These are phyloP conservation scores for Mallotus repandus DNA, from an alignment of 441 rosid species.

Conservation along the genomic window DNA sequence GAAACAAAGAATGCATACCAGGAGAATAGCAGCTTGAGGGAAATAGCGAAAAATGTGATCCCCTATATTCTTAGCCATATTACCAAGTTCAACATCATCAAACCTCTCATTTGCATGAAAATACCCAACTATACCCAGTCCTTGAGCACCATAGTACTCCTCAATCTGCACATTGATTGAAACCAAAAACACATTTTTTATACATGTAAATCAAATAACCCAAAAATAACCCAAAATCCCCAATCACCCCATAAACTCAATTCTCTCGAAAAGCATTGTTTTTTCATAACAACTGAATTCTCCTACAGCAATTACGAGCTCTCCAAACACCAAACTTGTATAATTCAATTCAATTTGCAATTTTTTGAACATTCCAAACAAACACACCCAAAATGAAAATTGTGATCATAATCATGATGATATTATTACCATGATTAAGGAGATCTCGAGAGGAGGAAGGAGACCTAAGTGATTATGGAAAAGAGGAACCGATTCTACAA, in stretches of 20 bases:
- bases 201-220: neutral
- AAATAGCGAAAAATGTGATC: slow-evolving; percentile 82
- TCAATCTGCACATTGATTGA: slow-evolving; percentile 51
- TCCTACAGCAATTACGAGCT: too few species aligned
- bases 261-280: too few species aligned
- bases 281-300: too few species aligned
- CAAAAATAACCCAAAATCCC: neutral
- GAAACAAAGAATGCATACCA: slow-evolving; percentile 44
- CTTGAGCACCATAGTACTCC: slow-evolving; percentile 70
- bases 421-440: slow-evolving; percentile 70
- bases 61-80: slow-evolving; percentile 82
- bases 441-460: slow-evolving; percentile 92
- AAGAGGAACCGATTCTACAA: slow-evolving; percentile 83
- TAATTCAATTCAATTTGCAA: too few species aligned
- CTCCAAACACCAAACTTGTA: too few species aligned
- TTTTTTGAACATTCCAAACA: too few species aligned
- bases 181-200: neutral
- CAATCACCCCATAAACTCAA: neutral
- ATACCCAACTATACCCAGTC: slow-evolving; percentile 78
- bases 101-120: slow-evolving; percentile 91
- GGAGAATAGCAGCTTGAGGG: slow-evolving; percentile 66
- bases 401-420: neutral
- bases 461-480: slow-evolving; percentile 86
- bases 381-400: too few species aligned
- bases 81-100: slow-evolving; percentile 73